Conservation (phyloP, 768 basidiomycete species). For the Hericium rajendrae region DNA sequence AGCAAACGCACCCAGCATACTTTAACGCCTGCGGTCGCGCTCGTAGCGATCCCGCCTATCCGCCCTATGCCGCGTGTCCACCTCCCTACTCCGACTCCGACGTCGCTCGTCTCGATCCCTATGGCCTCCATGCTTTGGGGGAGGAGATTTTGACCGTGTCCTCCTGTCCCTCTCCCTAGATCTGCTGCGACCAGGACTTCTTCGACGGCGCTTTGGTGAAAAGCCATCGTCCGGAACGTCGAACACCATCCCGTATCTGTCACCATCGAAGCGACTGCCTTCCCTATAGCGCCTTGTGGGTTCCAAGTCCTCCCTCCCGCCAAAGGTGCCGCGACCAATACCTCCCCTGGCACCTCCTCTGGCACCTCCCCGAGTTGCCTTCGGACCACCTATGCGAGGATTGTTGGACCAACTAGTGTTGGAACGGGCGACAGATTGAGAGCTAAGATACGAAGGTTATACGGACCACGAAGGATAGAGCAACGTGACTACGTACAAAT, state of each 20-base stretch:
- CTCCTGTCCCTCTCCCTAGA: slow-evolving; percentile 19
- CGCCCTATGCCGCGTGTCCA: neutral
- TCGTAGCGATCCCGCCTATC: slow-evolving; percentile 4
- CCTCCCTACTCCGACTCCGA: slow-evolving; percentile 11
- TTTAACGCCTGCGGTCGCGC: slow-evolving; percentile 7
- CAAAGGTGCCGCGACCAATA: slow-evolving; percentile 38
- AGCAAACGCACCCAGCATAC: neutral
- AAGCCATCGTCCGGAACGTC: slow-evolving; percentile 39
- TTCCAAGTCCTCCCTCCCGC: slow-evolving; percentile 68
- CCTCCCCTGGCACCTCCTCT: slow-evolving; percentile 18
- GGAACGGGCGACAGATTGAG: slow-evolving; percentile 87
- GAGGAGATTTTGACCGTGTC: slow-evolving; percentile 17
- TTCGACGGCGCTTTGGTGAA: slow-evolving; percentile 23
- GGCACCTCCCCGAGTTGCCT: slow-evolving; percentile 24
- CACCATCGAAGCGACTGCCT: slow-evolving; percentile 23
- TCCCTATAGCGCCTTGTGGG: slow-evolving; percentile 59
- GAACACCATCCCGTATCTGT: slow-evolving; percentile 75
- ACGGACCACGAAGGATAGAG: neutral
- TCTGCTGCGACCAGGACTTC: slow-evolving; percentile 41
- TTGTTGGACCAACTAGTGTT: slow-evolving; percentile 80
- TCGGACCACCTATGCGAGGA: slow-evolving; percentile 31
- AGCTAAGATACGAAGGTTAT: slow-evolving; percentile 32
- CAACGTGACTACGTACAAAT: slow-evolving; percentile 51
- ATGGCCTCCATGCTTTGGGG: slow-evolving; percentile 17
- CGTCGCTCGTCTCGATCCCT: slow-evolving; percentile 15